Evolutionary conservation across 768 basidiomycete species (phyloP).

Genomic region (Auricularia sp.): DNA sequence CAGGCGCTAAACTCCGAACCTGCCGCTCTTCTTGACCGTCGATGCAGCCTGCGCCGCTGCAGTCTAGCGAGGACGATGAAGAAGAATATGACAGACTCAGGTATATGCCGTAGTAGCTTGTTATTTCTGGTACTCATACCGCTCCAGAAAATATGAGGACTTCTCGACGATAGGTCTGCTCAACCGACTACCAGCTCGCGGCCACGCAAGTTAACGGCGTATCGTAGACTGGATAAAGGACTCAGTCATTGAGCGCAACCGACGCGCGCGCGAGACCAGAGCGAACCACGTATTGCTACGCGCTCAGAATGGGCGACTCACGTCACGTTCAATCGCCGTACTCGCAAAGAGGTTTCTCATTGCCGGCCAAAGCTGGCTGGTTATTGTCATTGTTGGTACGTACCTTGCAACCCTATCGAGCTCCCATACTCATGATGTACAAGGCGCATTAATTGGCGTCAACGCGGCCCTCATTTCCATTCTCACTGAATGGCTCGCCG

Average conservation of each 20-base stretch:
- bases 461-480: conserved; percentile 95
- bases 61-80: not conserved
- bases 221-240: conserved; percentile 91
- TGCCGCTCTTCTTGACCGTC: not conserved
- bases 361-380: conserved; percentile 84
- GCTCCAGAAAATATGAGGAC: conserved; percentile 21
- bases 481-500: conserved; percentile 92
- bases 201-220: conserved; percentile 8
- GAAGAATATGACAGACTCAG: not conserved
- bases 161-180: conserved; percentile 83
- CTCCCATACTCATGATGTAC: not conserved
- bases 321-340: conserved; percentile 49
- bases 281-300: conserved; percentile 32
- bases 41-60: not conserved
- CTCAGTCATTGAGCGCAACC: conserved; percentile 76
- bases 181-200: conserved; percentile 5
- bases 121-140: not conserved
- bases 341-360: conserved; percentile 48
- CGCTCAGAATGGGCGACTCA: conserved; percentile 40
- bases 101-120: not conserved
- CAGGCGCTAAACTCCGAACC: too few species aligned
- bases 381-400: conserved; percentile 83
- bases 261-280: conserved; percentile 56
- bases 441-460: conserved; percentile 83
- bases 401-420: conserved; percentile 8